Conservation (phyloP, 805 yeast species). For the Ogataea corticis region DNA sequence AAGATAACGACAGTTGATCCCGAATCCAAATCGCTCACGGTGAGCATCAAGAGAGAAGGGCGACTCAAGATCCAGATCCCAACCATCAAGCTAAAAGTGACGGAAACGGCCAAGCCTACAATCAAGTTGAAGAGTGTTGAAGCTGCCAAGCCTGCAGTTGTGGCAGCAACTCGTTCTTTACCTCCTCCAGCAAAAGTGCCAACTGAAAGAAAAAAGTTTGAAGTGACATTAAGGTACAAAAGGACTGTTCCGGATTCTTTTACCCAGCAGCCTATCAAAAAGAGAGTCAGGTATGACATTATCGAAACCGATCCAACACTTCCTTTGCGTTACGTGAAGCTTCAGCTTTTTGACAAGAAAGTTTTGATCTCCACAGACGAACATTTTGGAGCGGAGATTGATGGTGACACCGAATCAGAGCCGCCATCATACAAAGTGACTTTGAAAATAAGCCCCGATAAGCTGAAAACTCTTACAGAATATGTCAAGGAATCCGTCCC, state of each 20-base stretch:
- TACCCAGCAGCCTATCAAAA: neutral
- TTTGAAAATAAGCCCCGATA: slow-evolving; percentile 12
- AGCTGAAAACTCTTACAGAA: neutral
- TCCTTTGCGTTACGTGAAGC: slow-evolving; percentile 39
- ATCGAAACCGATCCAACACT: slow-evolving; percentile 17
- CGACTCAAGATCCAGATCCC: slow-evolving; percentile 53
- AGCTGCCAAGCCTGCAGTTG: neutral
- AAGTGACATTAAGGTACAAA: slow-evolving; percentile 20
- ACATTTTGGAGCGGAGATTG: slow-evolving; percentile 15
- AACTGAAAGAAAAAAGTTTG: slow-evolving; percentile 12
- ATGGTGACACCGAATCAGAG: neutral
- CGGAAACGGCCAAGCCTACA: slow-evolving; percentile 16
- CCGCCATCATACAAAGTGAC: slow-evolving; percentile 7
- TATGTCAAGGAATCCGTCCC: neutral
- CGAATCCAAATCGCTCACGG: slow-evolving; percentile 45
- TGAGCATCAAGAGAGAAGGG: slow-evolving; percentile 56
- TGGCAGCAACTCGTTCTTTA: neutral
- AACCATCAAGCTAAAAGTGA: slow-evolving; percentile 28
- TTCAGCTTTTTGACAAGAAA: slow-evolving; percentile 25
- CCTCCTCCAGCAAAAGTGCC: slow-evolving; percentile 6
- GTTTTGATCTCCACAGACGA: slow-evolving; percentile 30
- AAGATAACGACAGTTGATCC: slow-evolving; percentile 35
- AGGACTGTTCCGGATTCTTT: neutral
- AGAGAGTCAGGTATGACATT: slow-evolving; percentile 23
- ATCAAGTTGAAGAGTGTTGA: slow-evolving; percentile 20